phyloP scores from a whole-genome alignment of 208 protist genomes.

The Naegleria lovaniensis region DNA sequence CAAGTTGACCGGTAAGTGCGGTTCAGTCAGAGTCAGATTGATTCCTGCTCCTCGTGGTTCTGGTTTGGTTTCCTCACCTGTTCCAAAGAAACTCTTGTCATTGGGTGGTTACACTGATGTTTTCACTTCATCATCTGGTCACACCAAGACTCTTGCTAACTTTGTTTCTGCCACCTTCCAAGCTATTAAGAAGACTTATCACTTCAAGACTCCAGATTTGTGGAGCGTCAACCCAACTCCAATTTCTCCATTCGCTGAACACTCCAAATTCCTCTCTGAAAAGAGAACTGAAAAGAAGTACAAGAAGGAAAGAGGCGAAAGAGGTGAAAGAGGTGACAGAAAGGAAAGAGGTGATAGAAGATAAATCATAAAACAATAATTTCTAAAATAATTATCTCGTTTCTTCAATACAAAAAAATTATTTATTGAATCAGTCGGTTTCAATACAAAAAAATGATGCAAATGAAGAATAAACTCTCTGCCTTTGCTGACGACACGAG shows the following conservation, averaged over 20 bases:
- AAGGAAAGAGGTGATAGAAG: too few relatives aligned
- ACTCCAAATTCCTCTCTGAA: slow-evolving; percentile 48
- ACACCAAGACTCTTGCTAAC: slow-evolving; percentile 97
- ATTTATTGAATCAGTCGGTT: too few relatives aligned
- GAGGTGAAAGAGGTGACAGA: neutral
- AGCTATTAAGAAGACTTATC: slow-evolving; percentile 93
- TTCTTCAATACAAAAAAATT: too few relatives aligned
- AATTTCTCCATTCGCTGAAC: slow-evolving; percentile 77
- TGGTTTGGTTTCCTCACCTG: slow-evolving; percentile 93
- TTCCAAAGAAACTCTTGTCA: slow-evolving; percentile 95
- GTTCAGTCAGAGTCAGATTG: slow-evolving; percentile 93
- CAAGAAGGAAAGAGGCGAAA: neutral
- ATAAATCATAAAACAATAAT: neutral
- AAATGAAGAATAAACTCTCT: too few relatives aligned
- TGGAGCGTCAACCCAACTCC: slow-evolving; percentile 81
- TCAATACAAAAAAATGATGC: too few relatives aligned
- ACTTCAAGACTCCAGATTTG: slow-evolving; percentile 96
- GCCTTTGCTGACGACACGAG: too few relatives aligned
- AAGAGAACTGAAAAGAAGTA: neutral
- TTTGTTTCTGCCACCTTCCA: slow-evolving; percentile 98
- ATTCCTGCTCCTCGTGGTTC: slow-evolving; percentile 98
- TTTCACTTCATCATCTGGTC: slow-evolving; percentile 93
- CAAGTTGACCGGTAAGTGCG: slow-evolving; percentile 98
- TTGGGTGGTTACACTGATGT: slow-evolving; percentile 97
- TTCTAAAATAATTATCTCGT: too few relatives aligned